These are phyloP conservation scores for Trichoderma hamatum DNA, from an alignment of 2,329 filamentous ascomycete species.

Conservation along the genomic window DNA sequence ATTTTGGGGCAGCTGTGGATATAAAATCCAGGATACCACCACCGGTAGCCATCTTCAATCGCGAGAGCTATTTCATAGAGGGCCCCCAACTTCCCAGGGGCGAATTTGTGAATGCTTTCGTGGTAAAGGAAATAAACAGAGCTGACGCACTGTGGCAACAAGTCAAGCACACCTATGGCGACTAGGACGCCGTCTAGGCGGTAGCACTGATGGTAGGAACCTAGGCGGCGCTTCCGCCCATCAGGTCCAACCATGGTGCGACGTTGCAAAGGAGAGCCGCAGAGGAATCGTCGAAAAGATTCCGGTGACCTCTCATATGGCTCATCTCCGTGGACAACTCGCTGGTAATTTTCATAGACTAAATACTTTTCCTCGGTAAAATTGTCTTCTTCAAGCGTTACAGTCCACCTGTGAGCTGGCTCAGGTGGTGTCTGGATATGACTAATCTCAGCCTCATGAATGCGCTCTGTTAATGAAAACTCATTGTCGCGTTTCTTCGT, in stretches of 20 bases:
- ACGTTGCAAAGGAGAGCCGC: slow-evolving; percentile 65
- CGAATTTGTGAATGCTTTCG: slow-evolving; percentile 69
- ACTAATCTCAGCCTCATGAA: slow-evolving; percentile 69
- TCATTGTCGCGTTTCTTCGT: slow-evolving; percentile 64
- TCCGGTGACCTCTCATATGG: slow-evolving; percentile 58
- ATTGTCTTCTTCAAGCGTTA: slow-evolving; percentile 69
- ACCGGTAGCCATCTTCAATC: slow-evolving; percentile 68
- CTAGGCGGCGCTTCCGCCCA: slow-evolving; percentile 59
- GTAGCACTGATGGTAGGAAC: slow-evolving; percentile 83
- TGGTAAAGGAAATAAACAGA: slow-evolving; percentile 85
- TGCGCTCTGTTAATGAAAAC: slow-evolving; percentile 66
- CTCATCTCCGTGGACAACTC: slow-evolving; percentile 69
- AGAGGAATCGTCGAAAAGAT: slow-evolving; percentile 74
- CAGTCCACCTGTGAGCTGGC: slow-evolving; percentile 67
- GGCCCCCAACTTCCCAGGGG: slow-evolving; percentile 76
- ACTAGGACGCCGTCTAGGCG: slow-evolving; percentile 75
- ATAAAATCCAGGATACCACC: slow-evolving; percentile 82
- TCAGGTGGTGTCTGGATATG: slow-evolving; percentile 60
- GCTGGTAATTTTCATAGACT: slow-evolving; percentile 76
- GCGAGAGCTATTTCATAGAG: slow-evolving; percentile 73
- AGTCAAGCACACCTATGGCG: slow-evolving; percentile 75
- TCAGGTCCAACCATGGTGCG: slow-evolving; percentile 48
- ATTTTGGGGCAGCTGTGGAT: slow-evolving; percentile 83
- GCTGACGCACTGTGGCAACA: slow-evolving; percentile 76
- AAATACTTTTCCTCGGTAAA: slow-evolving; percentile 77